Base-by-base conservation (phyloP, 768 basidiomycete species). In the Trametes meyenii region DNA sequence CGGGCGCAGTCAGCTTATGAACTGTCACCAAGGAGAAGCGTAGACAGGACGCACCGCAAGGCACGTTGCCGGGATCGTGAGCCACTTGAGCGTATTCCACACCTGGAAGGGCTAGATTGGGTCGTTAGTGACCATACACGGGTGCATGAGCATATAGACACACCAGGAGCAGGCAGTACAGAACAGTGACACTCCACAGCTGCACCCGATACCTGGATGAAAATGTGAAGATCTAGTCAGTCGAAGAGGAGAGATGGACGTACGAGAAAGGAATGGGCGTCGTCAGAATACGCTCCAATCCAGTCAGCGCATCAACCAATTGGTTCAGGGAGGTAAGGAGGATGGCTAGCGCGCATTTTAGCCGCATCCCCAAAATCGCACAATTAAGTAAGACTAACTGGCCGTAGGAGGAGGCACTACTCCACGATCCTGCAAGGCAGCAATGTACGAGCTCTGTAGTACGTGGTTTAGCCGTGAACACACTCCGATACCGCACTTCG, bases 261-360 rank as follows among this genome's bases (percentile, higher is more conserved):
- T 65, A 89, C 82, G 87, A 89, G 74, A 88, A 90, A 11, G 88
- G 89, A 46, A 91, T 88, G 3, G 89, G 88, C 1, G 88, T 88
- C 0, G 88, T 90, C 5, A 91, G 77, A 62, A 90, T 88, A 43
- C 89, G 77, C 67, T 91, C 89, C 1, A 90, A 76, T 4, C 86
- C 85, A 12, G 88, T 89, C 50, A 90, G 74, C 29, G 83, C 81
- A 57, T 89, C 87, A 3, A 86, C 83, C 21, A 89, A 79, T 61
- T 80, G 78, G 65, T 79, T 82, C 10, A 89, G 70, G 4, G 85
- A 70, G 2, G 62, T 69, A 0, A 86, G 55, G 17, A 90, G 75
- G 13, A 70, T 70, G 65, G 78, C 86, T 87, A 62, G 14, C 60
- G 7, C 35, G 38, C 19, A 19, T 36, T 17, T 54, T 23, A 49